These are phyloP conservation scores for Ogataea angusta DNA, from an alignment of 805 yeast genomes.

Conservation along the genomic window DNA sequence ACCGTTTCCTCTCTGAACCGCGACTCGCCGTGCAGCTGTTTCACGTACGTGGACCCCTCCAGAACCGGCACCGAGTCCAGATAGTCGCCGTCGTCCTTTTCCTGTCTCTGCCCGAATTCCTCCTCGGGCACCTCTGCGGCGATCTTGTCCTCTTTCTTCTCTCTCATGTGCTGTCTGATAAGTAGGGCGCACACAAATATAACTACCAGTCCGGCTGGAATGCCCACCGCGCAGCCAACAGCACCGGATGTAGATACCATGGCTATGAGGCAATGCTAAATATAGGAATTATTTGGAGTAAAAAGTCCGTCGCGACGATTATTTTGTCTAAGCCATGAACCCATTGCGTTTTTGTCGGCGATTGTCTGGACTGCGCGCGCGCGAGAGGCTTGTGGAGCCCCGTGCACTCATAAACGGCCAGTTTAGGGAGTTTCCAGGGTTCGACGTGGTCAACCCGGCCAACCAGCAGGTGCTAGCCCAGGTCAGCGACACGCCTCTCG, in stretches of 20 bases:
- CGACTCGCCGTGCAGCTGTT: constrained; percentile 8
- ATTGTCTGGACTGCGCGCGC: constrained; percentile 26
- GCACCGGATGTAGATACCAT: constrained; percentile 35
- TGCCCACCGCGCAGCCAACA: constrained; percentile 53
- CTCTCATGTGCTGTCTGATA: constrained; percentile 36
- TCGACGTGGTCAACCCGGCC: constrained; percentile 58
- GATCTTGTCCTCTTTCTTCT: constrained; percentile 32
- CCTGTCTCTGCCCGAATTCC: neutral
- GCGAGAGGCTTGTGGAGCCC: constrained; percentile 51
- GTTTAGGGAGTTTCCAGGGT: constrained; percentile 32
- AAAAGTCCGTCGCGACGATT: constrained; percentile 8
- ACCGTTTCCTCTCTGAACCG: constrained; percentile 3
- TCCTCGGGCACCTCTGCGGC: neutral
- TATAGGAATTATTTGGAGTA: neutral
- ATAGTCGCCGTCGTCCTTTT: constrained; percentile 2
- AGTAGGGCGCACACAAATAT: constrained; percentile 36
- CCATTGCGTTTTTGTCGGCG: constrained; percentile 1
- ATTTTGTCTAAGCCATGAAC: neutral
- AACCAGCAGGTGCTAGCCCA: constrained; percentile 44
- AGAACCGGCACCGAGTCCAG: constrained; percentile 7
- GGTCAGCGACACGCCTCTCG: constrained; percentile 51
- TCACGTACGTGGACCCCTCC: constrained; percentile 1
- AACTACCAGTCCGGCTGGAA: constrained; percentile 42
- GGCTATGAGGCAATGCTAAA: constrained; percentile 1
- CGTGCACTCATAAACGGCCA: constrained; percentile 68